Conservation (phyloP, 257 asterid genomes). For the Pogostemon cablin region DNA sequence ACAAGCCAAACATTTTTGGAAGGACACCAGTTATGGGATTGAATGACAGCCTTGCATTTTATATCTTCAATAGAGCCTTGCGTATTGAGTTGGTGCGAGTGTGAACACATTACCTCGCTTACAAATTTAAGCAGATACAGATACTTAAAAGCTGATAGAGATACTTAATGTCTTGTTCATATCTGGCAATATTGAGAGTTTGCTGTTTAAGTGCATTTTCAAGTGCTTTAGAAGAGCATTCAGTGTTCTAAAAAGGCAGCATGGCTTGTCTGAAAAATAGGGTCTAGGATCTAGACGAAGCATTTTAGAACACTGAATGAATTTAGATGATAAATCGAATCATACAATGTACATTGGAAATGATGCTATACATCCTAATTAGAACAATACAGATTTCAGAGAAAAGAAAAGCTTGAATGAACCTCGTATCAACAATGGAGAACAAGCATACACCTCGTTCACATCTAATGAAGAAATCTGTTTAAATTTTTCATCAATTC, state of each 20-base stretch:
- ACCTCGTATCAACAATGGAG: slow-evolving; percentile 26
- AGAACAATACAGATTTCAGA: slow-evolving; percentile 15
- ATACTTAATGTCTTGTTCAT: no score
- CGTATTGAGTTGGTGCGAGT: no score
- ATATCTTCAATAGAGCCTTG: no score
- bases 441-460: slow-evolving; percentile 15
- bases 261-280: no score
- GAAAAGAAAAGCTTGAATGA: slow-evolving; percentile 4
- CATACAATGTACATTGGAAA: slow-evolving; percentile 22
- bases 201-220: no score
- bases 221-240: no score
- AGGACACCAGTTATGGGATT: slow-evolving; percentile 17
- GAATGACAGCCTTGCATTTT: neutral
- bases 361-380: neutral
- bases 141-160: no score
- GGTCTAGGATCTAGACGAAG: no score
- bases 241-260: no score
- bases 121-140: no score
- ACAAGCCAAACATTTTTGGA: neutral
- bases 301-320: neutral
- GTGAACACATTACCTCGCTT: no score
- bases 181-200: no score
- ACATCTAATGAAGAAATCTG: neutral
- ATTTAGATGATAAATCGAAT: neutral
- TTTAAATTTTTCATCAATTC: slow-evolving; percentile 19